Conservation (phyloP, 768 basidiomycete species). For the Calocybe gangraenosa region DNA sequence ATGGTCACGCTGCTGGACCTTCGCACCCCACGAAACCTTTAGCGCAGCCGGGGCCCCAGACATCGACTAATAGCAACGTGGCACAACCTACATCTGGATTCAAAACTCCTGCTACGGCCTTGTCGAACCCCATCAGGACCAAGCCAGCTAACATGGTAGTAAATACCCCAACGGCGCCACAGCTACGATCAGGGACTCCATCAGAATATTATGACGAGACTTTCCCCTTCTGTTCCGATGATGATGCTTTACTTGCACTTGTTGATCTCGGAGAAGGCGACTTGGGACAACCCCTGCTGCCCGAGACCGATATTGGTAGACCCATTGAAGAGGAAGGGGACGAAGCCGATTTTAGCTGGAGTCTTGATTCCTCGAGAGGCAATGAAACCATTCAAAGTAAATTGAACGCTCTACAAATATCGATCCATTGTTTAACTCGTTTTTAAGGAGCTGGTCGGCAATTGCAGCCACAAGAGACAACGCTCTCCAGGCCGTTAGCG, state of each 20-base stretch:
- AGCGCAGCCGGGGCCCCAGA: no score
- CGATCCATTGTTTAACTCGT: not conserved
- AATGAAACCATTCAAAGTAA: no score
- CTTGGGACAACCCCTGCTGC: slow-evolving; percentile 36
- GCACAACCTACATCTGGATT: no score
- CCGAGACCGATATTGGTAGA: slow-evolving; percentile 39
- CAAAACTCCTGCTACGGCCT: no score
- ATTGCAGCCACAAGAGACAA: no score
- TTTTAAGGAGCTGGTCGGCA: not conserved
- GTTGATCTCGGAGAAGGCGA: slow-evolving; percentile 50
- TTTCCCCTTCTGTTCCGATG: slow-evolving; percentile 58
- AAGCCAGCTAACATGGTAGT: no score
- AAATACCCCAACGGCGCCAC: not conserved
- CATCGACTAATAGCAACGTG: no score
- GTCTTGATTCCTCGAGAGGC: no score
- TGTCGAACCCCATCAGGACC: no score
- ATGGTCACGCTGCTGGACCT: no score
- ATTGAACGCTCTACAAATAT: no score
- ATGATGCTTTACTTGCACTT: slow-evolving; percentile 59
- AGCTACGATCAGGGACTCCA: not conserved
- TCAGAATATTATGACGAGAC: slow-evolving; percentile 28
- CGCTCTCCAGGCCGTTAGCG: slow-evolving; percentile 7
- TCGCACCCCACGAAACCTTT: no score
- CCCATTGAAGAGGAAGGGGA: slow-evolving; percentile 35
- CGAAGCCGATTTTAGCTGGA: slow-evolving; percentile 18